These are phyloP conservation scores for Boletus mariae DNA, from an alignment of 1,284 basidiomycete species.

Conservation along the genomic window DNA sequence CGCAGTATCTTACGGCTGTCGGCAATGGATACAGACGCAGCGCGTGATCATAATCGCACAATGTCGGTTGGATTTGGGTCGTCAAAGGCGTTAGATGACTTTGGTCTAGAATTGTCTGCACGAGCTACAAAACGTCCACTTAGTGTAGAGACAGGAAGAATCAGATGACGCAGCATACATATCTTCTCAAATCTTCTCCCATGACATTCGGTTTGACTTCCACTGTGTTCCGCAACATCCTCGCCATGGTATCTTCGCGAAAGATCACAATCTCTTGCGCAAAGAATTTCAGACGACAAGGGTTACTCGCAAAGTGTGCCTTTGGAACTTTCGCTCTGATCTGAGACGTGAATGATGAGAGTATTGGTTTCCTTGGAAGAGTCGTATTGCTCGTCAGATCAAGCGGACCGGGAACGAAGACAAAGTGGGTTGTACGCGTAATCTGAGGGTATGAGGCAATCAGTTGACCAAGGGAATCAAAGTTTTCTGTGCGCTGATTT, in stretches of 20 bases:
- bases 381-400: slow-evolving; percentile 79
- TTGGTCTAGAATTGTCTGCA: slow-evolving; percentile 91
- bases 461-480: slow-evolving; percentile 82
- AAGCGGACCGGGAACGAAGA: slow-evolving; percentile 91
- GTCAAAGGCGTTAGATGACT: slow-evolving; percentile 87
- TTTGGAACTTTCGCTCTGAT: slow-evolving; percentile 73
- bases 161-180: slow-evolving; percentile 50
- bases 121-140: slow-evolving; percentile 55
- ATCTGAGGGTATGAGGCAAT: slow-evolving; percentile 79
- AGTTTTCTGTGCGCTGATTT: slow-evolving; percentile 58
- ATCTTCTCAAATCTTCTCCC: slow-evolving; percentile 81
- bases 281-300: slow-evolving; percentile 93
- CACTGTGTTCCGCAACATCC: slow-evolving; percentile 90
- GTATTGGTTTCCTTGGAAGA: slow-evolving; percentile 77
- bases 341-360: slow-evolving; percentile 68
- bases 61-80: slow-evolving; percentile 78
- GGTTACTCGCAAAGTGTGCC: slow-evolving; percentile 84
- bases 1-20: slow-evolving; percentile 60
- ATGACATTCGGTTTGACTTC: slow-evolving; percentile 75
- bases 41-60: slow-evolving; percentile 91
- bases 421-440: slow-evolving; percentile 79
- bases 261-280: slow-evolving; percentile 95
- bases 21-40: slow-evolving; percentile 94
- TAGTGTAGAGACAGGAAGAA: neutral
- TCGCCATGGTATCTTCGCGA: slow-evolving; percentile 90